Percentiles rank a stretch among this genome's conserved stretches.
These are phyloP conservation scores for Blastobotrys malaysiensis DNA, from an alignment of 1,139 yeast genomes.

Conservation along the genomic window DNA sequence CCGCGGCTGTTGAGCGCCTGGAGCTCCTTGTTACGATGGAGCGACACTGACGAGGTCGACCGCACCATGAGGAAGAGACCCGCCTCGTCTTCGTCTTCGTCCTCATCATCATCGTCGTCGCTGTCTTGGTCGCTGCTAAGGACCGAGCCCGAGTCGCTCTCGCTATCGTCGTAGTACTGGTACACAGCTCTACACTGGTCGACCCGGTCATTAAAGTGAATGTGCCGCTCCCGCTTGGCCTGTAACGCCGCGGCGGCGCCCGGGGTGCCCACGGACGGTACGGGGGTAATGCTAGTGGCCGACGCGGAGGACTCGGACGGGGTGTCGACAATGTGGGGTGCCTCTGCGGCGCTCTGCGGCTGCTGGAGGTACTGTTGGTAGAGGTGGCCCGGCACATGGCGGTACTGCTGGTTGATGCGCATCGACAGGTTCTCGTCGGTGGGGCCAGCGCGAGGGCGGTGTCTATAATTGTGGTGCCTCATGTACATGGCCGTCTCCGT, in stretches of 20 bases:
- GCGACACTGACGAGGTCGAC: slow-evolving; percentile 35
- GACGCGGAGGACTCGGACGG: slow-evolving; percentile 9
- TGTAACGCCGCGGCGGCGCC: slow-evolving; percentile 33
- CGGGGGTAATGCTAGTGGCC: slow-evolving; percentile 1
- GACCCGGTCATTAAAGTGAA: slow-evolving; percentile 89
- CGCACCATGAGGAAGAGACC: slow-evolving; percentile 58
- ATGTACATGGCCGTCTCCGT: slow-evolving; percentile 21
- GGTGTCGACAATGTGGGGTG: background rate
- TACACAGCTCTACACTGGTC: slow-evolving; percentile 83
- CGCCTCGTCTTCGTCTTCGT: slow-evolving; percentile 58
- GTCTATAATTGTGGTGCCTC: slow-evolving; percentile 37
- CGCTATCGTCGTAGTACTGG: slow-evolving; percentile 38
- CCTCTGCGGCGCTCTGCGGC: background rate
- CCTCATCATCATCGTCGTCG: slow-evolving; percentile 38
- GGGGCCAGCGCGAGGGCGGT: slow-evolving; percentile 28
- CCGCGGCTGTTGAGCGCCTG: slow-evolving; percentile 1
- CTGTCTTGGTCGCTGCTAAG: slow-evolving; percentile 30
- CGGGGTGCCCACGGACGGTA: slow-evolving; percentile 30
- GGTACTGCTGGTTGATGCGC: slow-evolving; percentile 32
- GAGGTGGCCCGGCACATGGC: background rate
- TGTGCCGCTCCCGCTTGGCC: slow-evolving; percentile 38
- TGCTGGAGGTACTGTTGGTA: slow-evolving; percentile 7
- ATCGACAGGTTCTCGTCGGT: slow-evolving; percentile 30
- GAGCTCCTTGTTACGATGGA: slow-evolving; percentile 21
- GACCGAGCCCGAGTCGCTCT: slow-evolving; percentile 7